phyloP scores from a whole-genome alignment of 192 early-diverging fungal genomes.

The Coemansia sp. region DNA sequence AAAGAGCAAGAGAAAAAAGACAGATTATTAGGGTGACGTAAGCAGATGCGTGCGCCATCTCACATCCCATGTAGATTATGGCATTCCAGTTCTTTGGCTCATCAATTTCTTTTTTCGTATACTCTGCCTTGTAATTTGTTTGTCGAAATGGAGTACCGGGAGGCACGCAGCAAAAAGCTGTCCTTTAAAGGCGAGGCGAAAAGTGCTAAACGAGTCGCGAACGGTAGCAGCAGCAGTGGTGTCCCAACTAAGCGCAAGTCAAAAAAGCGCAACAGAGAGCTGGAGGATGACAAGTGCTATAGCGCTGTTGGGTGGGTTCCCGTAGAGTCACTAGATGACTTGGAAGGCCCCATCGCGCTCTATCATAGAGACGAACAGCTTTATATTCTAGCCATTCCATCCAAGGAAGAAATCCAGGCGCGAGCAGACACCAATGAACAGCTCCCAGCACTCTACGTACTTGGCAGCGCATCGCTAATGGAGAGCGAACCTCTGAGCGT shows the following conservation, averaged over 20 bases:
- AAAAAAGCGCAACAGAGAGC: conserved; percentile 15
- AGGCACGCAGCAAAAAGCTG: conserved; percentile 24
- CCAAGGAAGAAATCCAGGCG: conserved; percentile 7
- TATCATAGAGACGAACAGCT: conserved; percentile 17
- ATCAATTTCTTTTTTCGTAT: background rate
- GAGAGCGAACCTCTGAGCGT: conserved; percentile 22
- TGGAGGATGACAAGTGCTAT: background rate
- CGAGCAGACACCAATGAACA: background rate
- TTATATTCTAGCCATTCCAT: conserved; percentile 16
- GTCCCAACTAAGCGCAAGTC: conserved; percentile 1
- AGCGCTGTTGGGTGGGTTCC: conserved; percentile 30
- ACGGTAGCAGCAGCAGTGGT: background rate
- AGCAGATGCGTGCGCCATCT: background rate
- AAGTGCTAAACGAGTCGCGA: background rate
- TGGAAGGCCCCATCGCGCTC: conserved; percentile 32
- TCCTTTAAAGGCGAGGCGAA: conserved; percentile 32
- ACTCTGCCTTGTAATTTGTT: background rate
- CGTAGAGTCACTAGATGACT: conserved; percentile 15
- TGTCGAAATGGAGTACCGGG: conserved; percentile 33
- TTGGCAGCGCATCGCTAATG: conserved; percentile 6
- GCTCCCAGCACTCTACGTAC: conserved; percentile 10
- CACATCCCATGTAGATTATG: background rate
- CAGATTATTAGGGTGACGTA: background rate
- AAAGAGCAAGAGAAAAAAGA: background rate
- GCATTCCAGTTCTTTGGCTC: background rate